A percentile compares a stretch with the other conserved stretches of the same genome.
Evolutionary conservation across 352 stramenopile genomes (phyloP).

Genomic region (Phytophthora gonapodyides): DNA sequence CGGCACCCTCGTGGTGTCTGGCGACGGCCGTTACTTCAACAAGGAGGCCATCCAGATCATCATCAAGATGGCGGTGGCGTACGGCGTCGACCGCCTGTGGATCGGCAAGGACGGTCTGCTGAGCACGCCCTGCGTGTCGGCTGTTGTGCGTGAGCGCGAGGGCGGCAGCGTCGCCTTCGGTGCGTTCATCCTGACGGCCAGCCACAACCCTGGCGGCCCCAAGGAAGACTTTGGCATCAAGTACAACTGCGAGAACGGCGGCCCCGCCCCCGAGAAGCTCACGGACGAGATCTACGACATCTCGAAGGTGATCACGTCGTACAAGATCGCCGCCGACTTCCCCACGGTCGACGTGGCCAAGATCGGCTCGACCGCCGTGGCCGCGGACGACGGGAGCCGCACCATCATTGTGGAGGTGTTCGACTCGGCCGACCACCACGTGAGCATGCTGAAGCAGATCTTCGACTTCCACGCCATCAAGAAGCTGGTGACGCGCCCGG

Average conservation of each 20-base stretch:
- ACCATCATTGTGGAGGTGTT: constrained; percentile 97
- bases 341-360: constrained; percentile 75
- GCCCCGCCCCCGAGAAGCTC: constrained; percentile 96
- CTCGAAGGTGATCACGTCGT: constrained; percentile 94
- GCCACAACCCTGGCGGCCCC: constrained; percentile 98
- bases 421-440: constrained; percentile 96
- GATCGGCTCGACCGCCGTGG: constrained; percentile 68
- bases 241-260: constrained; percentile 99
- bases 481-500: constrained; percentile 90
- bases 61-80: constrained; percentile 96
- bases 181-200: constrained; percentile 98
- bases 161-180: constrained; percentile 93
- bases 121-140: constrained; percentile 97
- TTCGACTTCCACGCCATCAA: constrained; percentile 98
- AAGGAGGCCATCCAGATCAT: constrained; percentile 97
- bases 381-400: constrained; percentile 89
- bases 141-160: constrained; percentile 95
- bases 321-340: constrained; percentile 92
- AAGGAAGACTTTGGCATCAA: constrained; percentile 99
- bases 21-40: constrained; percentile 94
- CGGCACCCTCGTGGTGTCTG: constrained; percentile 96
- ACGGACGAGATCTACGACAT: constrained; percentile 97
- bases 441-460: constrained; percentile 94
- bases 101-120: constrained; percentile 96
- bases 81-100: constrained; percentile 96